A percentile compares a stretch with the other conserved stretches of the same genome.
Conservation (phyloP, 2,329 filamentous ascomycete genomes). For the Geosmithia putterillii region DNA sequence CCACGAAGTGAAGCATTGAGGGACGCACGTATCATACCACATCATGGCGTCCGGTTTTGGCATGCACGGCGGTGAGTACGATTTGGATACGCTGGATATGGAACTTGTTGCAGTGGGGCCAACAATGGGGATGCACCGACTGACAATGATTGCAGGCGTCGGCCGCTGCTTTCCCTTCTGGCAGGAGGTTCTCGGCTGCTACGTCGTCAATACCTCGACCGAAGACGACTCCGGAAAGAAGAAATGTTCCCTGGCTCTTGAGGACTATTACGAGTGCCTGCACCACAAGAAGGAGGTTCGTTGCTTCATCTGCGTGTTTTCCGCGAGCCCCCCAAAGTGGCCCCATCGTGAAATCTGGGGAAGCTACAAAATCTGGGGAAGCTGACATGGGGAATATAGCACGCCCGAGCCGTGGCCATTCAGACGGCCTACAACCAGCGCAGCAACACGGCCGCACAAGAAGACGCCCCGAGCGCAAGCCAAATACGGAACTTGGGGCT, state of each 20-base stretch:
- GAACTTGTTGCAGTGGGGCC: not conserved
- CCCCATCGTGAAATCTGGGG: not conserved
- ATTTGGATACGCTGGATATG: not conserved
- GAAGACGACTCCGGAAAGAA: conserved; percentile 72
- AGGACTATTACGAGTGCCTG: conserved; percentile 98
- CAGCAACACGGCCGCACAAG: conserved; percentile 61
- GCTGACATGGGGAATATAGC: conserved; percentile 33
- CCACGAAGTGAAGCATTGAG: not conserved
- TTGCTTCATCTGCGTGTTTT: conserved; percentile 4
- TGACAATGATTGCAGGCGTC: conserved; percentile 31
- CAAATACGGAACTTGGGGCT: conserved; percentile 82
- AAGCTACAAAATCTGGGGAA: too few species aligned
- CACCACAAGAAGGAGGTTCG: conserved; percentile 98
- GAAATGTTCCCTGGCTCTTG: conserved; percentile 74
- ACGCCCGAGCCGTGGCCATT: conserved; percentile 63
- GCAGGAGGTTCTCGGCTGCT: conserved; percentile 98
- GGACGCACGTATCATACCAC: not conserved
- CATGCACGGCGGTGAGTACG: conserved; percentile 59
- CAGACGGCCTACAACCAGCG: conserved; percentile 78
- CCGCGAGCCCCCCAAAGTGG: not conserved
- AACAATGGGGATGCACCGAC: conserved; percentile 1
- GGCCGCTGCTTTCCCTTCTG: conserved; percentile 96
- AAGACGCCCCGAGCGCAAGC: conserved; percentile 69
- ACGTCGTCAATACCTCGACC: conserved; percentile 80
- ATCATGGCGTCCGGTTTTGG: conserved; percentile 73